Evolutionary conservation across 495 filamentous ascomycete species (phyloP).

Genomic region (Penicillium salamii): DNA sequence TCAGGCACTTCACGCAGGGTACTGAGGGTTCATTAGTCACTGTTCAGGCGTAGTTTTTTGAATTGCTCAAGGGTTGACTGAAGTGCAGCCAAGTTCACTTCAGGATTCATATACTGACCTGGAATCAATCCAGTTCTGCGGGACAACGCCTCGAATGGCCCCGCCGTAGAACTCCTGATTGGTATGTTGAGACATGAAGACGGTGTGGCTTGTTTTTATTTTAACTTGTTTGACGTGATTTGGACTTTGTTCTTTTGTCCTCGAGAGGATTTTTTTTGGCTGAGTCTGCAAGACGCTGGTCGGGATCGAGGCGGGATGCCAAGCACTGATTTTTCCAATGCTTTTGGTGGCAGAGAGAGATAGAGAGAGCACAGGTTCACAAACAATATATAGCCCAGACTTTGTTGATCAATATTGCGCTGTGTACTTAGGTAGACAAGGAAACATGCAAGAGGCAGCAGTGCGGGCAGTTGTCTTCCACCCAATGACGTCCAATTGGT

Average conservation of each 20-base stretch:
- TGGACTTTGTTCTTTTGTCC: background rate
- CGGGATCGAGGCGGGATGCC: slow-evolving; percentile 8
- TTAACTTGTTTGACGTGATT: background rate
- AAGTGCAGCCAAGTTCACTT: background rate
- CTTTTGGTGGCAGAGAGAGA: background rate
- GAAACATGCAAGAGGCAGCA: slow-evolving; percentile 15
- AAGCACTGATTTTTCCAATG: slow-evolving; percentile 11
- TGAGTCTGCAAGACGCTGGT: background rate
- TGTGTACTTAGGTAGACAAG: slow-evolving; percentile 11
- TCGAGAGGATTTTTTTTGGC: background rate
- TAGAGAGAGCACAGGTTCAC: background rate
- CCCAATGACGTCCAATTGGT: slow-evolving; percentile 26
- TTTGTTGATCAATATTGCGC: background rate
- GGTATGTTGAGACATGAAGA: slow-evolving; percentile 47
- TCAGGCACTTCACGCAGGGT: slow-evolving; percentile 86
- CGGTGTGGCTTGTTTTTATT: background rate
- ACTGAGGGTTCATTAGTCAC: slow-evolving; percentile 40
- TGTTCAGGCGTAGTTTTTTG: background rate
- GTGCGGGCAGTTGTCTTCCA: slow-evolving; percentile 20
- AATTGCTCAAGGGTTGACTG: too few relatives aligned
- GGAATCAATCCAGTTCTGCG: slow-evolving; percentile 72
- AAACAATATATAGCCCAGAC: slow-evolving; percentile 1
- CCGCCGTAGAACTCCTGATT: slow-evolving; percentile 73
- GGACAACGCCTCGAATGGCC: slow-evolving; percentile 70
- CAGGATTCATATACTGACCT: slow-evolving; percentile 53